phyloP scores from a whole-genome alignment of 345 rosid genomes.

The Citrus sinensis region DNA sequence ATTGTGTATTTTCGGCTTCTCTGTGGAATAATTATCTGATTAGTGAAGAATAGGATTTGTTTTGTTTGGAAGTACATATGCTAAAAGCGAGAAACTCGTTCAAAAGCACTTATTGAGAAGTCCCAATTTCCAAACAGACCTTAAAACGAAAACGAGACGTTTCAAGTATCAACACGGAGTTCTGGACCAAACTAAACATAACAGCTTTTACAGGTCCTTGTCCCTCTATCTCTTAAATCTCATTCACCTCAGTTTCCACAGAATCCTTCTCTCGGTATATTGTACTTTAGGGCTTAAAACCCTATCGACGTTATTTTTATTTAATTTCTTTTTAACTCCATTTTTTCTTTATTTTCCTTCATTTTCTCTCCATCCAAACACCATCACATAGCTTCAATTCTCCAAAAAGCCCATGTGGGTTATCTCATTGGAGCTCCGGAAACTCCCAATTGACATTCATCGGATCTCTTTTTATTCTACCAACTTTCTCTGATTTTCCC shows the following conservation, averaged over 20 bases:
- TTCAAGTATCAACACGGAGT: neutral
- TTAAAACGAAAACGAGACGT: neutral
- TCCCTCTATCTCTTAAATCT: neutral
- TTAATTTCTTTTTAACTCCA: neutral
- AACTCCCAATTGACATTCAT: neutral
- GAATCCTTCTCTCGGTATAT: neutral
- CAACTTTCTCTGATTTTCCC: neutral
- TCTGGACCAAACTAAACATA: neutral
- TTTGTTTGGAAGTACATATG: too few relatives aligned
- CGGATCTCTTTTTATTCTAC: neutral
- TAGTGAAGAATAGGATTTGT: too few relatives aligned
- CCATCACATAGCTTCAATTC: neutral
- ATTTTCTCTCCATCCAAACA: slow-evolving; percentile 11
- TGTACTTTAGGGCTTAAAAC: neutral
- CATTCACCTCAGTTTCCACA: neutral
- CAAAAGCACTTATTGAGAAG: too few relatives aligned
- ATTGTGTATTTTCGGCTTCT: too few relatives aligned
- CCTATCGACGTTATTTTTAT: neutral
- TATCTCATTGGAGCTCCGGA: too few relatives aligned
- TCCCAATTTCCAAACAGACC: neutral
- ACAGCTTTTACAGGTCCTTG: neutral
- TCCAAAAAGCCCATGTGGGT: neutral
- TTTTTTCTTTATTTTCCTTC: neutral
- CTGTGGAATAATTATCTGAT: too few relatives aligned
- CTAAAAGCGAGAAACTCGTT: too few relatives aligned